Conservation (phyloP, 495 filamentous ascomycete species). For the Hyaloscypha hepaticicola region DNA sequence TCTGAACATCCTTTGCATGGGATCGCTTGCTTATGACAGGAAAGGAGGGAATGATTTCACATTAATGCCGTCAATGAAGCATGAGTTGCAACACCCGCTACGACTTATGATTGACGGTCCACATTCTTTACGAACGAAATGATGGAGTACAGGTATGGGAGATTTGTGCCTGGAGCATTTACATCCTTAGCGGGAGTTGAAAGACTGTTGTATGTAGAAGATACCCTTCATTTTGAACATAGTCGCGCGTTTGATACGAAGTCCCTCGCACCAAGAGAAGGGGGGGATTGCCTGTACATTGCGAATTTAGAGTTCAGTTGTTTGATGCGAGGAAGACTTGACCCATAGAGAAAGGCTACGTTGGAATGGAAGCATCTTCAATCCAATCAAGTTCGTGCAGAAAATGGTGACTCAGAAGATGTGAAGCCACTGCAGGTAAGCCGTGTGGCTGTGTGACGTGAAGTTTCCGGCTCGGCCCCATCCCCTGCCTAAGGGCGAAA, state of each 20-base stretch:
- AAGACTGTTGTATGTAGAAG: neutral
- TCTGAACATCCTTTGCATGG: constrained; percentile 4
- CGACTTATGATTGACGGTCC: constrained; percentile 6
- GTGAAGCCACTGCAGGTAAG: neutral
- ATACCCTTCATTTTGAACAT: neutral
- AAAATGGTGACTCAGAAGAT: neutral
- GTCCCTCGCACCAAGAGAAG: neutral
- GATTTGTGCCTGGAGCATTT: neutral
- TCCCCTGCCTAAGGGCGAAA: neutral
- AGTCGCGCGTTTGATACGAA: neutral
- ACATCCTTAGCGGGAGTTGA: neutral
- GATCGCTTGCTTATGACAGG: constrained; percentile 8
- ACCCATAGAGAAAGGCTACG: neutral
- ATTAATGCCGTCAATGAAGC: neutral
- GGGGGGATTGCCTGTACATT: neutral
- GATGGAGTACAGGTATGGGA: neutral
- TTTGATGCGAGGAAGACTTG: neutral
- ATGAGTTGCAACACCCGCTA: neutral
- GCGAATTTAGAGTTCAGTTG: neutral
- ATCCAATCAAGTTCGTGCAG: neutral
- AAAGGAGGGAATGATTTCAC: neutral
- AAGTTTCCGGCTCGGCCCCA: neutral
- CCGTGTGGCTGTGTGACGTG: neutral
- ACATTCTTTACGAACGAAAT: neutral
- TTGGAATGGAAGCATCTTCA: neutral